Percentiles rank a stretch among this genome's conserved stretches.
Conservation (phyloP, 75 land plant genomes). For the Sequoia sempervirens region DNA sequence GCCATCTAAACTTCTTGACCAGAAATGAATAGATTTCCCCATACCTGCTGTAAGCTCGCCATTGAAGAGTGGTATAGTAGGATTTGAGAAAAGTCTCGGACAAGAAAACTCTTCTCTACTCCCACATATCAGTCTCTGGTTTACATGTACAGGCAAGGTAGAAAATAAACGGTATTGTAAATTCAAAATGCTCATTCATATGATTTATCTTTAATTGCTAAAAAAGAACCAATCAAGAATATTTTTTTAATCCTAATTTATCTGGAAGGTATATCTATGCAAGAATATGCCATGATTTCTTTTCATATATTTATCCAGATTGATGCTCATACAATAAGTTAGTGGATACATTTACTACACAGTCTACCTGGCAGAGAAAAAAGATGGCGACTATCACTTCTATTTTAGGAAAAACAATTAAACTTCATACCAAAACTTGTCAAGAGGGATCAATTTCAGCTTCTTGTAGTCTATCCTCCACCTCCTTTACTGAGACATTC, state of each 20-base stretch:
- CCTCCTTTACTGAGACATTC: conserved; percentile 15
- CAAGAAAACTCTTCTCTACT: neutral
- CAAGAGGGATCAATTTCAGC: neutral
- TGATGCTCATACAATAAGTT: neutral
- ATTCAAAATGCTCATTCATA: neutral
- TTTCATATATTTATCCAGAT: conserved; percentile 3
- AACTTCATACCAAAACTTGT: neutral
- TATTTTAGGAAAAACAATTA: neutral
- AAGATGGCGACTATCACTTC: neutral
- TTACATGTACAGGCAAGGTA: neutral
- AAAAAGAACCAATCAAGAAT: neutral
- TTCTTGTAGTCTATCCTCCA: conserved; percentile 8
- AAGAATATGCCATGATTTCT: neutral
- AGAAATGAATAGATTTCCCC: neutral
- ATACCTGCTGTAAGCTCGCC: neutral
- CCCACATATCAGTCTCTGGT: neutral
- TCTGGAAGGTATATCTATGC: neutral
- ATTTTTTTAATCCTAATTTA: neutral
- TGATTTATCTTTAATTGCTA: neutral
- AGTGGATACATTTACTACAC: neutral
- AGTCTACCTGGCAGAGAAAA: neutral
- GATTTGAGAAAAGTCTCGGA: neutral
- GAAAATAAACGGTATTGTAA: neutral
- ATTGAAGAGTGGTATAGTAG: neutral
- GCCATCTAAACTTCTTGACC: neutral